Evolutionary conservation across 2,329 filamentous ascomycete genomes (phyloP).

Genomic region (Calonectria pauciramosa): DNA sequence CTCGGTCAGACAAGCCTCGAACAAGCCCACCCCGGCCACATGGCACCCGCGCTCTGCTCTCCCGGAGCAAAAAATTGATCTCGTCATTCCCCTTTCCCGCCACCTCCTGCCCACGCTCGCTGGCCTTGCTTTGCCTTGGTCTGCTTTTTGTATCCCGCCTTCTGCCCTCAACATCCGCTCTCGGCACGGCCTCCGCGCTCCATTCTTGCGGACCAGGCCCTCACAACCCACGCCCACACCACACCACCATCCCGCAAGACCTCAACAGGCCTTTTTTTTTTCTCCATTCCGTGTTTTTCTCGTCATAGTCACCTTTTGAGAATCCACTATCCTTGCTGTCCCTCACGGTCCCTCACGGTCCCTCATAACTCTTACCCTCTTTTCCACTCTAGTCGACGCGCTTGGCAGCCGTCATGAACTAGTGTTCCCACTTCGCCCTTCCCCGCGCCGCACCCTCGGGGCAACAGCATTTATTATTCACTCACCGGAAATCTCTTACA

Average conservation of each 20-base stretch:
- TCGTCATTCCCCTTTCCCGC: conserved; percentile 47
- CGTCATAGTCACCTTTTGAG: conserved; percentile 47
- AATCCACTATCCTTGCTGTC: conserved; percentile 43
- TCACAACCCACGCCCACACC: conserved; percentile 42
- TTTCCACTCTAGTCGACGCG: conserved; percentile 45
- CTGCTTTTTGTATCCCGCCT: conserved; percentile 23
- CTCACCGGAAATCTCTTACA: conserved; percentile 46
- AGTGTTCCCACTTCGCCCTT: conserved; percentile 53
- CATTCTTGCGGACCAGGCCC: conserved; percentile 33
- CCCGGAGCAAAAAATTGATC: conserved; percentile 45
- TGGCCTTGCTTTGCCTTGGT: conserved; percentile 14
- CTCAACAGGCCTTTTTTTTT: conserved; percentile 34
- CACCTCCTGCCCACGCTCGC: conserved; percentile 19
- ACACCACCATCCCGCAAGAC: conserved; percentile 45
- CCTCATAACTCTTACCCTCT: conserved; percentile 38
- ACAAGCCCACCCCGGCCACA: conserved; percentile 47
- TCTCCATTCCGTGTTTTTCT: conserved; percentile 49
- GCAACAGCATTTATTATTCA: conserved; percentile 48
- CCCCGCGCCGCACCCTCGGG: conserved; percentile 47
- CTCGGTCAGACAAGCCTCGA: conserved; percentile 41
- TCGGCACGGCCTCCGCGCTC: conserved; percentile 44
- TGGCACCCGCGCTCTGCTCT: conserved; percentile 38
- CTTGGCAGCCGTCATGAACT: conserved; percentile 58
- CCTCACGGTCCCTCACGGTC: conserved; percentile 30
- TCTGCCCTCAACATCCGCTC: conserved; percentile 38